Conservation (phyloP, 2,329 filamentous ascomycete genomes). For the Pseudogymnoascus sp. region DNA sequence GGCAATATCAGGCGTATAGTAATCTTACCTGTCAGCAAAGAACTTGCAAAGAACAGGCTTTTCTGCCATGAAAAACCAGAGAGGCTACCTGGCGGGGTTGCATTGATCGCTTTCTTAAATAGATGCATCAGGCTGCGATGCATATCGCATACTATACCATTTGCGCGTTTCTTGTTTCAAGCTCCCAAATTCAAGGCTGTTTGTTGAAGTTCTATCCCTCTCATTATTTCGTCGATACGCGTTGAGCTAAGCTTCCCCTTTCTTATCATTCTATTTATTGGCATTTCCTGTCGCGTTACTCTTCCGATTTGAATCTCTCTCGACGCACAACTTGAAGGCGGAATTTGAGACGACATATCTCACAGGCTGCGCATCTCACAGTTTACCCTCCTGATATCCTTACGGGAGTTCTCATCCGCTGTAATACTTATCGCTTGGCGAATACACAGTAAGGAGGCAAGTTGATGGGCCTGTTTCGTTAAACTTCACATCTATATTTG, state of each 20-base stretch:
- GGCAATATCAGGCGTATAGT: background rate
- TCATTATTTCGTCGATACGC: background rate
- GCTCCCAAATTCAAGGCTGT: background rate
- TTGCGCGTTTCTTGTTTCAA: background rate
- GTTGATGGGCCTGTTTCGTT: background rate
- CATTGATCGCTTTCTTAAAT: background rate
- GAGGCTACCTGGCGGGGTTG: background rate
- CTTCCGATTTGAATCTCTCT: background rate
- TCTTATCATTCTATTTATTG: background rate
- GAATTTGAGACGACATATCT: background rate
- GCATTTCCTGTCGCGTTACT: background rate
- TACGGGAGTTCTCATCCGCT: background rate
- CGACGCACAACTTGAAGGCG: background rate
- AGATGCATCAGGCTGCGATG: background rate
- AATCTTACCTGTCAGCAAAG: background rate
- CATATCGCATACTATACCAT: background rate
- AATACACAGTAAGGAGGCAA: background rate
- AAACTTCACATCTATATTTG: background rate
- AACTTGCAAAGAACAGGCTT: background rate
- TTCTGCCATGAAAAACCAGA: background rate
- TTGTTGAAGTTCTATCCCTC: background rate
- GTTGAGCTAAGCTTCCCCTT: background rate
- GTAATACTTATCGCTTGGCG: background rate
- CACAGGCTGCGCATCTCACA: background rate
- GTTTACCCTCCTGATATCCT: background rate